Evolutionary conservation across 202 grass and related monocot genomes (phyloP), one percentile per base, ranked within the genome.

Genomic region (Saccharum hybrid): DNA sequence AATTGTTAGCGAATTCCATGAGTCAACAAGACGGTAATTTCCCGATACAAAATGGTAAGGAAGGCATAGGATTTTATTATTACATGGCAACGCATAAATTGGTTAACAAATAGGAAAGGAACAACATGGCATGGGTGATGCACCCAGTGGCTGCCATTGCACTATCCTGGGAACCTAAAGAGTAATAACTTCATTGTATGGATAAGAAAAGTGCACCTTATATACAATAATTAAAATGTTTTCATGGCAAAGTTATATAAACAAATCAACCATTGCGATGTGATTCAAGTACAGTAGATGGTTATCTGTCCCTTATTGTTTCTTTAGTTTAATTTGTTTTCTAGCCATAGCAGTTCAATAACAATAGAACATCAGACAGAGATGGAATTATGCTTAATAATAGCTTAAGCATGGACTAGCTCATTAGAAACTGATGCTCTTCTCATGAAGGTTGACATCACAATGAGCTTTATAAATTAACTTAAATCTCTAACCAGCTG

Each of bases 251-350:
- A 71, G 66, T 3, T 81, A 40, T 30, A 43, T 70, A 43, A 60
- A 38, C 34, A 70, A 5, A 23, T 21, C 10, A 61, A 36, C 10
- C 7, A 59, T 59, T 59, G 19, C 0, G n/a, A 22, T 59, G 2
- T 10, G 21, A 70, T 30, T 37, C 18, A 45, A 39, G 5, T 77
- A 41, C 18, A 65, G 10, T 61, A 61, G 23, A 15, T 19, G 49
- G 1, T 22, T 61, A 75, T 0, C 8, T 31, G 43, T 42, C 51
- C 21, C 10, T 40, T 40, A 12, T 40, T 40, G 3, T 8, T 40
- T n/a, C 7, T 52, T 45, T 46, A 23, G 23, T 46, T 10, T 56
- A 72, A 78, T 33, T 82, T 78, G 1, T 72, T 45, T 73, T 78
- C 36, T 3, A 42, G 16, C 43, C 19, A 72, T 36, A 72, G 74